These are phyloP conservation scores for Fusarium drepaniforme DNA, from an alignment of 2,329 filamentous ascomycete species.

Conservation along the genomic window DNA sequence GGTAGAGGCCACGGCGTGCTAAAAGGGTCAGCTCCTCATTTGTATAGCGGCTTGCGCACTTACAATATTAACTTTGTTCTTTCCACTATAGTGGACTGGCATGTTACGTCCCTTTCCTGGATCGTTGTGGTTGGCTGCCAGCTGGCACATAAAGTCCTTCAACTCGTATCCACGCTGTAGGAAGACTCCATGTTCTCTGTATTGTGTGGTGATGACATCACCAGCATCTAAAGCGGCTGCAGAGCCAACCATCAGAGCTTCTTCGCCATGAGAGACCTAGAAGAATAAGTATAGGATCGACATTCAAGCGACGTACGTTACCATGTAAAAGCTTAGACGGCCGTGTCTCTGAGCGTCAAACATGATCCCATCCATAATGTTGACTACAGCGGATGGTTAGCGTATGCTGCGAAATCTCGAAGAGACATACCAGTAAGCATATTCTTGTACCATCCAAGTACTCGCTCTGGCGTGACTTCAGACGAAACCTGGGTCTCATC, in stretches of 20 bases:
- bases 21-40: neutral
- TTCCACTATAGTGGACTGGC: constrained; percentile 90
- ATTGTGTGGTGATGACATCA: constrained; percentile 90
- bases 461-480: neutral
- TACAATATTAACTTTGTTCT: constrained; percentile 80
- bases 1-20: constrained; percentile 82
- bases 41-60: constrained; percentile 34
- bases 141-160: constrained; percentile 88
- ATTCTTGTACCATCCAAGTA: constrained; percentile 21
- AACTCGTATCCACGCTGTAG: constrained; percentile 86
- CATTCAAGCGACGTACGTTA: constrained; percentile 58
- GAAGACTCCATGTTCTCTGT: constrained; percentile 89
- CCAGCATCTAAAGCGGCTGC: constrained; percentile 78
- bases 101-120: constrained; percentile 85
- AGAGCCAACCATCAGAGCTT: constrained; percentile 87
- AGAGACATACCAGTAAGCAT: constrained; percentile 17
- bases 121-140: constrained; percentile 86
- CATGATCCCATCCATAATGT: constrained; percentile 93
- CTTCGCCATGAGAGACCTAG: constrained; percentile 73
- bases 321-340: constrained; percentile 92
- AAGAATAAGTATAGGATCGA: neutral
- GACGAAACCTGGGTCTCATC: neutral
- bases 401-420: no score
- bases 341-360: constrained; percentile 93
- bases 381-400: constrained; percentile 47